Base-by-base conservation (phyloP, 75 land plant genomes). In the Isoetes taiwanensis region DNA sequence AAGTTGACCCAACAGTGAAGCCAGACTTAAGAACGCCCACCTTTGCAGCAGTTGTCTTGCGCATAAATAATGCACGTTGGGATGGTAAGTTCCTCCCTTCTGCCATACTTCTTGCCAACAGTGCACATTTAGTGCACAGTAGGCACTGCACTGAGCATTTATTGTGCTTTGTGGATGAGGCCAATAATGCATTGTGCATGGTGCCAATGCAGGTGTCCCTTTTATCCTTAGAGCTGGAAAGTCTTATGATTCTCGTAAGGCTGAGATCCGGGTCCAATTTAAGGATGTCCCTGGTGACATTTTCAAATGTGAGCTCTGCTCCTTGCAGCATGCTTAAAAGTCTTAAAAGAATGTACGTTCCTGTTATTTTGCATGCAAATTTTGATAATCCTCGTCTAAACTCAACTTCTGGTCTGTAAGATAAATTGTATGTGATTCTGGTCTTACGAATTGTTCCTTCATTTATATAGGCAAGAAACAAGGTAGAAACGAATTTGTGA, bases 281-380 rank as follows among this genome's bases (percentile, higher is more conserved):
- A 90, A 86, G 67, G 94, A 90, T 72, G 97, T 80, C 41, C 97
- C 97, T 41, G 97, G 97, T 31, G 93, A 90, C 41, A 90, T 90
- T 9, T 90, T 73, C 65, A 82, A 60, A 69, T 73, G 97, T 86
- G 80, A 38, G 75, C 3, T 31, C 40, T 35, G n/a, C 32, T 30
- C 27, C 25, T 33, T 37, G 6, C 35, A 34, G 53, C 41, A 21
- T 34, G 33, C 25, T 20, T 58, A 24, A 55, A 43, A 16, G 30
- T 27, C 52, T 28, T 42, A 14, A 2, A 14, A 2, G 39, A 10
- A 10, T 37, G 10, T 10, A 10, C n/a, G n/a, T n/a, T n/a, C n/a
- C n/a, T n/a, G n/a, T n/a, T n/a, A n/a, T n/a, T n/a, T n/a, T n/a
- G n/a, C n/a, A n/a, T n/a, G n/a, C n/a, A n/a, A n/a, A n/a, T n/a